Conservation (phyloP, 306 rosid genomes). For the Heteromeles arbutifolia region DNA sequence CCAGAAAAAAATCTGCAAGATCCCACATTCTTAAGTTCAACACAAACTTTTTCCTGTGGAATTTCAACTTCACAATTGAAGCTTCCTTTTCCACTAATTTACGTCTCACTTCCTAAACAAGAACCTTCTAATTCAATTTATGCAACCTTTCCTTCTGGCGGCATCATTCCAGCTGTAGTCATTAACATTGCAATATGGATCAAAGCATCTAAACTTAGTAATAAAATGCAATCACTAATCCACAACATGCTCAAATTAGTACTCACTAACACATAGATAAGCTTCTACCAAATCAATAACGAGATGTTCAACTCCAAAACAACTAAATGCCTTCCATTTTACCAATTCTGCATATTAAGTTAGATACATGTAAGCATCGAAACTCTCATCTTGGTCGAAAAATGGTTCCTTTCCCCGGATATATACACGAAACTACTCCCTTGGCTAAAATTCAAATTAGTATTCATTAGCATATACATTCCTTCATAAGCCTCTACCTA, state of each 20-base stretch:
- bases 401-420: conserved; percentile 53
- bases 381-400: background rate
- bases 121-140: background rate
- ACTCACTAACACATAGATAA: background rate
- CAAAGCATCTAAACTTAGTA: background rate
- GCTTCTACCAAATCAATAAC: background rate
- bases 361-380: background rate
- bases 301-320: background rate
- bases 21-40: background rate
- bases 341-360: background rate
- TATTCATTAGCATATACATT: background rate
- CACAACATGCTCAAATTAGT: background rate
- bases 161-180: background rate
- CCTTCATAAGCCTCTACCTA: background rate
- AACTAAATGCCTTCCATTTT: background rate
- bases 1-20: background rate
- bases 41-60: background rate
- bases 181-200: background rate
- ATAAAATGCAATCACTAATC: background rate
- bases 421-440: conserved; percentile 46
- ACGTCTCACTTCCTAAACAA: background rate
- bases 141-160: background rate
- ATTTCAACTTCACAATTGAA: background rate
- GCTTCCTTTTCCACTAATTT: background rate
- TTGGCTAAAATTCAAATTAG: no score